Base-by-base conservation (phyloP, 148 eudicot species). In the Heliosperma pusillum region DNA sequence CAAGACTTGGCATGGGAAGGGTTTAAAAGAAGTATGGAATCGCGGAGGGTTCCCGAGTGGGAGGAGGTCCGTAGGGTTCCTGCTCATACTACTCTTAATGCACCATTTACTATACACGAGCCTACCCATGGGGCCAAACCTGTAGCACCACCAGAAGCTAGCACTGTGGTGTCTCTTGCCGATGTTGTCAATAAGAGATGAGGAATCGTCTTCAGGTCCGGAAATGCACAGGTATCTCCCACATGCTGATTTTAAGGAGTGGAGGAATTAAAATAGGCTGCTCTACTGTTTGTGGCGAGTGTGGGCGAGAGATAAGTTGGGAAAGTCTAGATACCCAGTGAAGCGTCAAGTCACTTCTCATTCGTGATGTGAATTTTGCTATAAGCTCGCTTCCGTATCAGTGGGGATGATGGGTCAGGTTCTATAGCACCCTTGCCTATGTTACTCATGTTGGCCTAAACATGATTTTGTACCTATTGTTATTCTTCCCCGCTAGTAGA, bases 1-100 rank as follows among this genome's bases (percentile, higher is more conserved):
- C 99, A 95, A 77, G 99, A 95, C 79, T 80, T 92, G 91, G 99
- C 99, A 17, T 95, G 99, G 99, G 99, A 95, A 80, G 90, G 86
- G 10, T 95, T 80, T 47, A 80, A 80, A 55, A 89, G 78, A 84
- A 82, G 86, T 56, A 76, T 89, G 76, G 92, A 89, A n/a, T 42
- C 21, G 26, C 79, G 70, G 24, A 73, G 13, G 33, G 67, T 57
- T 21, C 66, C 69, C 17, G 77, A 79, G 69, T 88, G 93, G 95
- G 90, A 88, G 72, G 99, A 88, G 79, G 89, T 90, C 12, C 93
- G 77, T 53, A 83, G 91, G 66, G 87, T 75, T 69, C 83, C 91
- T 7, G 79, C 73, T 12, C 86, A 85, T 57, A 56, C 10, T 66
- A 72, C n/a, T 56, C 36, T 25, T 40, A 52, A 70, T 19, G 20